Percentiles rank a stretch among this genome's conserved stretches.
These are phyloP conservation scores for Fusarium sp. DNA, from an alignment of 2,329 filamentous ascomycete genomes.

Conservation along the genomic window DNA sequence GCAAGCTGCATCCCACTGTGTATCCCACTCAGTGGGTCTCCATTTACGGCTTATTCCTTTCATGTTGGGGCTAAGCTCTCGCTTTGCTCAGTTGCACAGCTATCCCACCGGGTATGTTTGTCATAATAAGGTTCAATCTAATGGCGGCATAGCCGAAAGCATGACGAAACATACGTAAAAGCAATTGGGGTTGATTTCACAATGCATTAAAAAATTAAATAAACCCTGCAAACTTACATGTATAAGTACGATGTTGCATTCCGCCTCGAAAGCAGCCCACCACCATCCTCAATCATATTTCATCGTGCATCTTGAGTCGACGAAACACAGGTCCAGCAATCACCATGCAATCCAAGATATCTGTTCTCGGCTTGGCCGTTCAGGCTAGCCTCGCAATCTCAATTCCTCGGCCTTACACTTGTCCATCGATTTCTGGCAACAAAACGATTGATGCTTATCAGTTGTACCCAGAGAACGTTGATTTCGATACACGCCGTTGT, in stretches of 20 bases:
- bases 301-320: not conserved
- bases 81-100: not conserved
- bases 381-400: not conserved
- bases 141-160: not conserved
- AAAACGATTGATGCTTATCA: not conserved
- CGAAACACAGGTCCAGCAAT: not conserved
- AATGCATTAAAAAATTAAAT: not conserved
- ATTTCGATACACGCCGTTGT: conserved; percentile 18
- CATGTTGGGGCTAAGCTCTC: not conserved
- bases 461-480: conserved; percentile 7
- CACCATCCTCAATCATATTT: not conserved
- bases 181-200: not conserved
- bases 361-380: not conserved
- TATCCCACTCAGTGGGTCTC: not conserved
- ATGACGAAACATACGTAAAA: not conserved
- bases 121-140: not conserved
- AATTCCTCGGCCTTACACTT: not conserved
- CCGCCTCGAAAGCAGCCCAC: not conserved
- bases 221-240: not conserved
- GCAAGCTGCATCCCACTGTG: not conserved
- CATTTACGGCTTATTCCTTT: not conserved
- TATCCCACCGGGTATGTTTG: not conserved
- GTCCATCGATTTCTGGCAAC: not conserved
- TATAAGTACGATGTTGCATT: not conserved
- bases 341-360: not conserved